These are phyloP conservation scores for Acaromyces ingoldii DNA, from an alignment of 1,284 basidiomycete species.

Conservation along the genomic window DNA sequence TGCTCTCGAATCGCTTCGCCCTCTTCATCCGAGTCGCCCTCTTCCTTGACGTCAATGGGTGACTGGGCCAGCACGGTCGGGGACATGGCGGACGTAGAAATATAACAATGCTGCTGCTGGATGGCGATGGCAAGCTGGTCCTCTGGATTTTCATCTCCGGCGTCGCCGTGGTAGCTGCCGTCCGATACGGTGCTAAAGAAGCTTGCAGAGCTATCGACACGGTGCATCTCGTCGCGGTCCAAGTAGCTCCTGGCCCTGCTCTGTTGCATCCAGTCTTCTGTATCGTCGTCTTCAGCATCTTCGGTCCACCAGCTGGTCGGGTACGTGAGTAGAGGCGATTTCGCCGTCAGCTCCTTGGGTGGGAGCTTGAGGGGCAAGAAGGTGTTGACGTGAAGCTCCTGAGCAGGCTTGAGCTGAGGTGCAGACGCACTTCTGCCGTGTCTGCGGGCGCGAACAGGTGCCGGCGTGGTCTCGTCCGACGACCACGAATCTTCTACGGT, in stretches of 20 bases:
- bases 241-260: not conserved
- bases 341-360: constrained; percentile 1
- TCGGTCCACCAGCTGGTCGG: not conserved
- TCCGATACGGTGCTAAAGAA: constrained; percentile 13
- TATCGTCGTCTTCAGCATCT: not conserved
- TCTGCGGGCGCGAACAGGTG: no score
- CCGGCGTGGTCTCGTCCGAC: no score
- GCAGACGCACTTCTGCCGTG: not conserved
- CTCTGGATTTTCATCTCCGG: constrained; percentile 37
- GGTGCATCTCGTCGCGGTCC: not conserved
- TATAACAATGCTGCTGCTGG: constrained; percentile 20
- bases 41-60: not conserved
- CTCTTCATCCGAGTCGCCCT: not conserved
- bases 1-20: no score
- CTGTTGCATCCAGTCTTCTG: not conserved
- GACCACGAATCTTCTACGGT: no score
- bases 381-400: constrained; percentile 9
- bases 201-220: not conserved
- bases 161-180: constrained; percentile 40
- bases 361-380: constrained; percentile 5
- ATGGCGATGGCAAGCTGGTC: constrained; percentile 35
- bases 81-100: no score
- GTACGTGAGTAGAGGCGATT: not conserved
- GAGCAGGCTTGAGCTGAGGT: not conserved
- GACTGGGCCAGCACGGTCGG: no score